Percentiles rank a stretch among this genome's conserved stretches.
Evolutionary conservation across 768 basidiomycete genomes (phyloP).

Genomic region (Mycena olivaceomarginata): DNA sequence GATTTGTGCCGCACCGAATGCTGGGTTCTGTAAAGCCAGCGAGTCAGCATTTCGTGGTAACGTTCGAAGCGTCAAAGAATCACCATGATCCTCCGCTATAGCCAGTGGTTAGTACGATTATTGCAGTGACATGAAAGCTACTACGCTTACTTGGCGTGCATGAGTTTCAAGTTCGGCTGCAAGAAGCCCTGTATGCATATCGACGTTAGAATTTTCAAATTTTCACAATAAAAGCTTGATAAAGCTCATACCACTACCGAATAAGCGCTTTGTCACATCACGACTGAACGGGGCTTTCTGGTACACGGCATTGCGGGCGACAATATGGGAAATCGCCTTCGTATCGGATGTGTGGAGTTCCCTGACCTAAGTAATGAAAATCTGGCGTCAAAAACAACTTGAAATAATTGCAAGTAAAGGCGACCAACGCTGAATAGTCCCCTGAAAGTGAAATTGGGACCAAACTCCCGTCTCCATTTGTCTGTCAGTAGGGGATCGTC

Average conservation of each 20-base stretch:
- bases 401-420: neutral
- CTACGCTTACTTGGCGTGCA: constrained; percentile 58
- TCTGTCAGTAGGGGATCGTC: constrained; percentile 51
- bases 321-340: constrained; percentile 67
- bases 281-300: constrained; percentile 53
- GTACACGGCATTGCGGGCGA: constrained; percentile 62
- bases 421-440: constrained; percentile 55
- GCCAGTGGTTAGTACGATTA: neutral
- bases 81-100: constrained; percentile 23
- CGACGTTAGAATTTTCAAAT: neutral
- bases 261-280: neutral
- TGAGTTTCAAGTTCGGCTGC: constrained; percentile 60
- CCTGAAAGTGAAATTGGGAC: constrained; percentile 55
- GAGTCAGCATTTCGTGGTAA: neutral
- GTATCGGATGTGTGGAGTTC: constrained; percentile 67
- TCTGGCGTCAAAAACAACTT: neutral
- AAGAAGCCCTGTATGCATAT: constrained; percentile 55
- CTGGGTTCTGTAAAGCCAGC: constrained; percentile 59
- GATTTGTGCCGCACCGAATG: constrained; percentile 65
- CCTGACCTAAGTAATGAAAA: constrained; percentile 46
- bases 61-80: neutral
- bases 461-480: constrained; percentile 61
- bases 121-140: neutral
- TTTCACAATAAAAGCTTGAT: neutral
- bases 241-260: neutral